A percentile compares a stretch with the other conserved stretches of the same genome.
These are phyloP conservation scores for Eragrostis tef DNA, from an alignment of 202 grass and related monocot genomes.

Conservation along the genomic window DNA sequence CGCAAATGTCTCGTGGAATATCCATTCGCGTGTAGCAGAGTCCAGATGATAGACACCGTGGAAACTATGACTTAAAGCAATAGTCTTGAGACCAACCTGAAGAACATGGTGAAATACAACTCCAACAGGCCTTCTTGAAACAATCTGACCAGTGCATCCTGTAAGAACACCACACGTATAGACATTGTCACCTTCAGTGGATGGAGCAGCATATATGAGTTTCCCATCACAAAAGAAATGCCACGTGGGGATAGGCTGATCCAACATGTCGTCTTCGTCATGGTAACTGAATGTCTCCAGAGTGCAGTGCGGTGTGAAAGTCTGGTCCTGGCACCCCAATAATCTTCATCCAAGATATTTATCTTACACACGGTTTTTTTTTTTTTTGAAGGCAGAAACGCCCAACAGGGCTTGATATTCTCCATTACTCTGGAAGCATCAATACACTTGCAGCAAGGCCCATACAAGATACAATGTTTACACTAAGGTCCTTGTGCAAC, in stretches of 20 bases:
- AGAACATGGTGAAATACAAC: not conserved
- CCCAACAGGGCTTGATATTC: no score
- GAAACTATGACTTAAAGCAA: constrained; percentile 21
- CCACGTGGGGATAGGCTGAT: not conserved
- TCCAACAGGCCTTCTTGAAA: not conserved
- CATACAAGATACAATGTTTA: no score
- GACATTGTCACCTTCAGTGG: not conserved
- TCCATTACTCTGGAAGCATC: no score
- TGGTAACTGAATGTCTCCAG: not conserved
- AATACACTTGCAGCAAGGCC: no score
- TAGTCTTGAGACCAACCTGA: not conserved
- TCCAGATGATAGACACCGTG: not conserved
- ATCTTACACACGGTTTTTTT: constrained; percentile 21
- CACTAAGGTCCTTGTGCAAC: no score
- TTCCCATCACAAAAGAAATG: constrained; percentile 5
- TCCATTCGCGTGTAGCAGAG: not conserved
- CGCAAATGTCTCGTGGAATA: not conserved
- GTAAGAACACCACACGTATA: not conserved
- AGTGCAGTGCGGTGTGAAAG: not conserved
- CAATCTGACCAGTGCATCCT: not conserved
- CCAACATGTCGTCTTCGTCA: not conserved
- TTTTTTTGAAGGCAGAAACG: no score
- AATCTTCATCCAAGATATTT: constrained; percentile 22
- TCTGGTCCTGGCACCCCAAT: not conserved
- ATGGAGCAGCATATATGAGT: not conserved